Base-by-base conservation (phyloP, 2,329 filamentous ascomycete species). In the Rutstroemia sp. region DNA sequence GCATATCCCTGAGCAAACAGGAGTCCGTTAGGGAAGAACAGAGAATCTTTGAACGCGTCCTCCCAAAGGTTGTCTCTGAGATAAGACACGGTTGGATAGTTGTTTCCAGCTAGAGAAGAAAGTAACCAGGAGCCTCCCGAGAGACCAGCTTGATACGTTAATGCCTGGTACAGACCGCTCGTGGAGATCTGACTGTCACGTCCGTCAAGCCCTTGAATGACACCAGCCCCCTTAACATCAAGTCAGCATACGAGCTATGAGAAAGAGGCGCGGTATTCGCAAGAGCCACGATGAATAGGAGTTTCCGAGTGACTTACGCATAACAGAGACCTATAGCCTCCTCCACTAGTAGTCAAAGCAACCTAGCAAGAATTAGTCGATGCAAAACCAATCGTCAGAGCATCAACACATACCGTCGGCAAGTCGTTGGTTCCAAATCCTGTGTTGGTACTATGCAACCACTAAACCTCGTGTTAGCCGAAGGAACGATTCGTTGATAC, bases 61-160 rank as follows among this genome's bases (percentile, higher is more conserved):
- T 70, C 64, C 75, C 75, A 78, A 2, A 76, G 63, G 12, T 65
- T 68, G 16, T 70, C 64, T 27, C 68, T 64, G 5, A 78, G 64
- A 30, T 66, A 67, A 4, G 69, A 70, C 50, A 77, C 68, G 2
- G 74, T 76, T 2, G 74, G 73, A 63, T 72, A 76, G 58, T 76
- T 73, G 64, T 76, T 76, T 7, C 73, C 75, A 10, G 71, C 69
- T 17, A 77, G 54, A 2, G 74, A 75, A 3, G 71, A 72, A 1
- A 77, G 61, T n/a, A 78, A 66, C 76, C 75, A 78, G 2, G 66
- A 63, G 41, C 76, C 75, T 25, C 74, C 73, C n/a, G 74, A 76
- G 3, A 78, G 66, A 8, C 72, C 75, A 47, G 71, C 65, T 44
- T 77, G 70, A 59, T 78, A 78, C 3, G 74, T 76, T 10, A 76